Percentiles rank a stretch among this genome's conserved stretches.
Conservation (phyloP, 345 rosid species). For the Brassica juncea region DNA sequence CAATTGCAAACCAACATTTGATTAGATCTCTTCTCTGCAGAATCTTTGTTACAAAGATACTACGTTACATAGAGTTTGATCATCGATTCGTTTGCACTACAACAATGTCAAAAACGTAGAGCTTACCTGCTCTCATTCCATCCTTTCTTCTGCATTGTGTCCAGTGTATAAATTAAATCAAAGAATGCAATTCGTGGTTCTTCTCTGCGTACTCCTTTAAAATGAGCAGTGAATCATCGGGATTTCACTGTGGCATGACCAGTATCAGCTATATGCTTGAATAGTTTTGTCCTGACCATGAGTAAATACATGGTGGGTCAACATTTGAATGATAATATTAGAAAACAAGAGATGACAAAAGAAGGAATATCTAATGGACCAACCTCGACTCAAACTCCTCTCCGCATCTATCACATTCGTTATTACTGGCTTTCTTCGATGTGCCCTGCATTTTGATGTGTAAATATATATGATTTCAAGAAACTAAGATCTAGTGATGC, state of each 20-base stretch:
- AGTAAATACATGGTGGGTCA: constrained; percentile 3
- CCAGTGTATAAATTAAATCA: constrained; percentile 30
- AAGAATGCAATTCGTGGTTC: constrained; percentile 30
- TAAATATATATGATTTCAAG: neutral
- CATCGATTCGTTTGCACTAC: neutral
- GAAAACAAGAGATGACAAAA: neutral
- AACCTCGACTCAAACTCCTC: constrained; percentile 89
- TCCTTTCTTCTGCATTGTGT: neutral
- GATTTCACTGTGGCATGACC: constrained; percentile 72
- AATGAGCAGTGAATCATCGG: constrained; percentile 40
- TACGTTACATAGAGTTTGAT: neutral
- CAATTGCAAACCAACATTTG: constrained; percentile 2
- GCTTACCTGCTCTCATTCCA: constrained; percentile 6
- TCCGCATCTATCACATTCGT: constrained; percentile 73
- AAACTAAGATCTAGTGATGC: constrained; percentile 13
- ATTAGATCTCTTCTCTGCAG: constrained; percentile 2
- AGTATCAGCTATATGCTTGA: constrained; percentile 71
- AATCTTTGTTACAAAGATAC: constrained; percentile 14
- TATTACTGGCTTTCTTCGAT: constrained; percentile 49
- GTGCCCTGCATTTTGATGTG: constrained; percentile 51
- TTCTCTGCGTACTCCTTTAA: constrained; percentile 24
- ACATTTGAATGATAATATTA: neutral
- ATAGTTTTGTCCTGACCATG: constrained; percentile 65
- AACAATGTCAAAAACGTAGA: constrained; percentile 25
- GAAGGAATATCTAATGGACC: constrained; percentile 23